Conservation (phyloP, 75 land plant genomes). For the Picea glauca region DNA sequence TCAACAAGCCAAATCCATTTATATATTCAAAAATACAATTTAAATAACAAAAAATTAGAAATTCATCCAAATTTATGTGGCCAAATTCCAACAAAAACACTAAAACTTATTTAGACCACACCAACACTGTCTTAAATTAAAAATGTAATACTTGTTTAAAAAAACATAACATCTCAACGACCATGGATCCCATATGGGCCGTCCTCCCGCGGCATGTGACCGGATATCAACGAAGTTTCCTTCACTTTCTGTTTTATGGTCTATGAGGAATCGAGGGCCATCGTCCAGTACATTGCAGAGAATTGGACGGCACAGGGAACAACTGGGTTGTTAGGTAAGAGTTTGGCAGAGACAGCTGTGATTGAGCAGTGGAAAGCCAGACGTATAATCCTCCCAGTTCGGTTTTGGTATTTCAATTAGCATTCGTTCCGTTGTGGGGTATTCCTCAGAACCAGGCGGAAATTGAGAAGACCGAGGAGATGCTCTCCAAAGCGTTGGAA, state of each 20-base stretch:
- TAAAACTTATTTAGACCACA: no score
- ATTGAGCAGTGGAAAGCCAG: constrained; percentile 67
- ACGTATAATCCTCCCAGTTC: constrained; percentile 57
- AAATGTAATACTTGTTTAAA: no score
- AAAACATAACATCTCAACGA: no score
- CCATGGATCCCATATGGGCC: no score
- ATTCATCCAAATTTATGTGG: no score
- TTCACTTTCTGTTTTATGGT: neutral
- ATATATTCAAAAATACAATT: no score
- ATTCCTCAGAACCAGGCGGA: constrained; percentile 22
- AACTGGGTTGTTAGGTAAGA: constrained; percentile 35
- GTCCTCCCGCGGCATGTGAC: no score
- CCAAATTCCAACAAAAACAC: no score
- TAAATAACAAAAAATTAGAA: no score
- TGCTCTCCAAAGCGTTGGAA: constrained; percentile 52
- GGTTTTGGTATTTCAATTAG: constrained; percentile 46
- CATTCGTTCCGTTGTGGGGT: constrained; percentile 29
- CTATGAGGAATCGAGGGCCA: constrained; percentile 60
- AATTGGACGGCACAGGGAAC: constrained; percentile 45
- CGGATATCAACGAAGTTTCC: no score
- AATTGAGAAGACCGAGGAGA: constrained; percentile 30
- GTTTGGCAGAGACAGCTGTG: constrained; percentile 30
- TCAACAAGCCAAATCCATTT: no score
- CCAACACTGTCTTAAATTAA: no score
- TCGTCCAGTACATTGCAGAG: constrained; percentile 49